Percentiles rank a stretch among this genome's conserved stretches.
Conservation (phyloP, 441 rosid species). For the Gossypium lobatum region DNA sequence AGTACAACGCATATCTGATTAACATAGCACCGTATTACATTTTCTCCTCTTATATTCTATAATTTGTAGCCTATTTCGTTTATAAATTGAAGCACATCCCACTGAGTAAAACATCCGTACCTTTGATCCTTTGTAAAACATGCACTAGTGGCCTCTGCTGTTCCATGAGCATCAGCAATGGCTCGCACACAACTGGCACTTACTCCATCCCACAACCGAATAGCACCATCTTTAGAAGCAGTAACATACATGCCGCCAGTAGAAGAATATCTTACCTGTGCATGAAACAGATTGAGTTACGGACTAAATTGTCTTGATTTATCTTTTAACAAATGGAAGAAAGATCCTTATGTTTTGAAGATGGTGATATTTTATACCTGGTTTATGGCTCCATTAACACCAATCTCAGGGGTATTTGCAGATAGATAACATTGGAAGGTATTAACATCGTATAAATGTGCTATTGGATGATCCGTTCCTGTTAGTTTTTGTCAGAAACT, state of each 20-base stretch:
- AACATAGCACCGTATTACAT: not conserved
- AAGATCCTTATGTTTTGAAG: not conserved
- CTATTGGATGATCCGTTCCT: constrained; percentile 83
- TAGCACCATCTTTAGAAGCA: constrained; percentile 78
- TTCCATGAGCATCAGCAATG: constrained; percentile 64
- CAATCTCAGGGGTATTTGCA: constrained; percentile 50
- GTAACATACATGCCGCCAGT: constrained; percentile 75
- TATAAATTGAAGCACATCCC: not conserved
- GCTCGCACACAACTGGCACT: constrained; percentile 61
- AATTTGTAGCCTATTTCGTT: not conserved
- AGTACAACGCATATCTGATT: not conserved
- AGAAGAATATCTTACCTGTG: constrained; percentile 79
- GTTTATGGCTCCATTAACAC: constrained; percentile 68
- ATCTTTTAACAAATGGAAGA: constrained; percentile 3
- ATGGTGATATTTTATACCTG: constrained; percentile 40
- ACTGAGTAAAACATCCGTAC: constrained; percentile 24
- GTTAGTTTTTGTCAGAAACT: constrained; percentile 20
- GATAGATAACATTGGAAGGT: constrained; percentile 74
- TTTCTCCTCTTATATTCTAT: not conserved
- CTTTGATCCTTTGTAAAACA: constrained; percentile 77
- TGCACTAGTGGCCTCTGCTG: constrained; percentile 67
- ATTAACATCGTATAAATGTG: constrained; percentile 80
- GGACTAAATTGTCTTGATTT: constrained; percentile 2
- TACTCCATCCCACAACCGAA: constrained; percentile 74
- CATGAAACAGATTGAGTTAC: constrained; percentile 12